Percentiles rank a stretch among this genome's conserved stretches.
Evolutionary conservation across 2,329 filamentous ascomycete species (phyloP).

Genomic region (Epichloe hybrida): DNA sequence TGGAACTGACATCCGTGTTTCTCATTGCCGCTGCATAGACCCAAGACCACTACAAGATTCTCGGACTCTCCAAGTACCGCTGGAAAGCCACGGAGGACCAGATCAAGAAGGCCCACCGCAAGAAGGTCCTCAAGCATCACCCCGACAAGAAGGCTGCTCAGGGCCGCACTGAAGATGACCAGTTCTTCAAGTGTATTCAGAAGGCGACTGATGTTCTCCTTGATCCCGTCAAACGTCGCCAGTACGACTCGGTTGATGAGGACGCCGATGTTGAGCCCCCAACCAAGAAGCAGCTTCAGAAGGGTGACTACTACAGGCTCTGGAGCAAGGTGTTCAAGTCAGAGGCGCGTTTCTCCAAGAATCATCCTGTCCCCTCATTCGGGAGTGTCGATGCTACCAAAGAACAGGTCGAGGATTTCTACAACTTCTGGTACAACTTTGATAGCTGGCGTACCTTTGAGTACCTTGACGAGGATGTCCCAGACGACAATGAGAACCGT

Average conservation of each 20-base stretch:
- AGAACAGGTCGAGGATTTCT: constrained; percentile 87
- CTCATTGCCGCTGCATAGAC: constrained; percentile 31
- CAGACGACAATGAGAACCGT: constrained; percentile 96
- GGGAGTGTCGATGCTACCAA: constrained; percentile 74
- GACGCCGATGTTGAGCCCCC: constrained; percentile 85
- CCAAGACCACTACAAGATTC: constrained; percentile 96
- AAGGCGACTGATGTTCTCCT: constrained; percentile 89
- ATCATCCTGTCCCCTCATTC: constrained; percentile 74
- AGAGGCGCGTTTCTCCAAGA: constrained; percentile 85
- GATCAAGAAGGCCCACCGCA: constrained; percentile 97
- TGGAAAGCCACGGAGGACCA: constrained; percentile 90
- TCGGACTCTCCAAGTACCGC: constrained; percentile 85
- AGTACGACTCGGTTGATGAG: constrained; percentile 95
- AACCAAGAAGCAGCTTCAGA: constrained; percentile 75
- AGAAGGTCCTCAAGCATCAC: constrained; percentile 98
- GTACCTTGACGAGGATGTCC: constrained; percentile 97
- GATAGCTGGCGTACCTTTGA: constrained; percentile 97
- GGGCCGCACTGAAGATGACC: constrained; percentile 80
- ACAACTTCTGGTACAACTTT: constrained; percentile 99
- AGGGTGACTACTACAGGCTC: constrained; percentile 88
- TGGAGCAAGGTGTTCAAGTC: constrained; percentile 85
- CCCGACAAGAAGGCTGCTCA: constrained; percentile 96
- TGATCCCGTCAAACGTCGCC: constrained; percentile 81
- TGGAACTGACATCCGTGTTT: not conserved
- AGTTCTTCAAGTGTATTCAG: constrained; percentile 99